Conservation (phyloP, 768 basidiomycete genomes). For the Leccinum disarticulatum region DNA sequence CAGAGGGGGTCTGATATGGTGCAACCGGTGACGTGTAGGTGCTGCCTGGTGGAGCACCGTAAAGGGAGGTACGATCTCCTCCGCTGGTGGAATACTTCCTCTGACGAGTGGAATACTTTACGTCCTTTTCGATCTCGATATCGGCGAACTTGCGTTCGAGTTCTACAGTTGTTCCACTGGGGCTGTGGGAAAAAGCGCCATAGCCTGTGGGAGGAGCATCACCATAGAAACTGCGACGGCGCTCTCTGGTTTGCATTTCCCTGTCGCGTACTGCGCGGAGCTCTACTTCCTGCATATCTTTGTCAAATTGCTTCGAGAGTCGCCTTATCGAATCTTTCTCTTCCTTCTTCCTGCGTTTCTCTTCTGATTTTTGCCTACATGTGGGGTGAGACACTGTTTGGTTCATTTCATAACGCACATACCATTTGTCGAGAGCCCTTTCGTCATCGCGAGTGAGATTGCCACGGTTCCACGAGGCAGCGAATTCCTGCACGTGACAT, state of each 20-base stretch:
- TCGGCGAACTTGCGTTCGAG: conserved; percentile 41
- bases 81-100: conserved; percentile 48
- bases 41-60: conserved; percentile 13
- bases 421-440: conserved; percentile 49
- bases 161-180: conserved; percentile 27
- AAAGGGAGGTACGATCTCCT: conserved; percentile 28
- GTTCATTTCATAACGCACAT: conserved; percentile 9
- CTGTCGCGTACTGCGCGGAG: conserved; percentile 56
- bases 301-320: conserved; percentile 38
- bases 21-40: conserved; percentile 32
- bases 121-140: conserved; percentile 34
- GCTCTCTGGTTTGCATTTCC: conserved; percentile 49
- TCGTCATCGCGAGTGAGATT: conserved; percentile 41
- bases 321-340: conserved; percentile 42
- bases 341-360: conserved; percentile 55
- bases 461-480: conserved; percentile 54
- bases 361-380: conserved; percentile 48
- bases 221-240: conserved; percentile 55
- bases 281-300: conserved; percentile 52
- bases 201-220: conserved; percentile 27
- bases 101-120: conserved; percentile 35
- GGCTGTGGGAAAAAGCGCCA: conserved; percentile 27
- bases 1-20: conserved; percentile 21
- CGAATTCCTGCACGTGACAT: conserved; percentile 48
- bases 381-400: conserved; percentile 13